Conservation (phyloP, 1,284 basidiomycete species). For the Microbotryomycetes sp. region DNA sequence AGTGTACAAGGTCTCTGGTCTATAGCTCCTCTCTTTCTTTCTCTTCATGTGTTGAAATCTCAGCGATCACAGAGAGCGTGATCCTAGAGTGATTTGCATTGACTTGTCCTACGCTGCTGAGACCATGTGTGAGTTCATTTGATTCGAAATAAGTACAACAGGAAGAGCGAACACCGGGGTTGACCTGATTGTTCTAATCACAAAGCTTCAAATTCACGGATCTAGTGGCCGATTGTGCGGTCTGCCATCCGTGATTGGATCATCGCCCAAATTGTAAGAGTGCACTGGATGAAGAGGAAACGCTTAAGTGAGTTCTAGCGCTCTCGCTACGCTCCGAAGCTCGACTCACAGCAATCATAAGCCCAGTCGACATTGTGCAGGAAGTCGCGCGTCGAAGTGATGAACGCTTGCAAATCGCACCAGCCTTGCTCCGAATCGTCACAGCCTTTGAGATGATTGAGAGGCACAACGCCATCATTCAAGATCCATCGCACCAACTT, state of each 20-base stretch:
- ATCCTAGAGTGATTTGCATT: too few species aligned
- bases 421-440: conserved; percentile 51
- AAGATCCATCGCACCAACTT: conserved; percentile 41
- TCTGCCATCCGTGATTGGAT: not conserved
- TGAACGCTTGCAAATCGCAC: conserved; percentile 54
- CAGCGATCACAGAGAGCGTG: too few species aligned
- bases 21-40: too few species aligned
- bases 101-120: too few species aligned
- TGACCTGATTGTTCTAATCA: too few species aligned
- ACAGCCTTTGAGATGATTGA: conserved; percentile 53
- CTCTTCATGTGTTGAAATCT: too few species aligned
- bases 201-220: too few species aligned
- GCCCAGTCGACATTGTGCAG: conserved; percentile 47
- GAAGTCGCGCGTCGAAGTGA: conserved; percentile 49
- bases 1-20: too few species aligned
- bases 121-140: too few species aligned
- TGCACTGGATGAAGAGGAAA: not conserved
- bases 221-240: too few species aligned
- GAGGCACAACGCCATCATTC: conserved; percentile 57
- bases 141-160: too few species aligned
- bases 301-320: not conserved
- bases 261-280: not conserved
- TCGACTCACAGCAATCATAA: conserved; percentile 37
- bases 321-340: not conserved
- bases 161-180: too few species aligned